Evolutionary conservation across 2,329 filamentous ascomycete species (phyloP), one percentile per base, ranked within the genome.

Genomic region (Epichloe baconii): DNA sequence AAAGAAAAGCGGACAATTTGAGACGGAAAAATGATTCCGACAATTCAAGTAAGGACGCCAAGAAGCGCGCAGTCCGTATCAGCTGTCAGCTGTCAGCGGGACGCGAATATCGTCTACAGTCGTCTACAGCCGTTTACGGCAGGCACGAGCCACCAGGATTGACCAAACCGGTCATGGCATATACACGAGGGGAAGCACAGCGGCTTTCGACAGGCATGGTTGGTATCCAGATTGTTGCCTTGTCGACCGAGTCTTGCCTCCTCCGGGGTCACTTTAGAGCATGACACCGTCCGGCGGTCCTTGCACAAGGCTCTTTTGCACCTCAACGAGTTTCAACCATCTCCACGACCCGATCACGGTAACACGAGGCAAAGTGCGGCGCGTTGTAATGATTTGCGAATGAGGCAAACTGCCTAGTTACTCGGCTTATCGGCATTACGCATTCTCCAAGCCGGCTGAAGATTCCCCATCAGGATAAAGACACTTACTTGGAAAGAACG

Each of bases 81-180:
- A 47, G 42, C 43, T 52, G 51, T 52, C 48, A 47, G 42, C 43
- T 52, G 51, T 44, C 38, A 45, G 37, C 47, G 46, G n/a, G 17
- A 49, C 43, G 47, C 37, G 43, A 49, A 19, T 21, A 48, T 45
- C n/a, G 23, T 45, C 17, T 44, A 19, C 48, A 49, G 19, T 42
- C n/a, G 23, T 45, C 17, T 44, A 19, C 48, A 49, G 42, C 31
- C 6, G 42, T 49, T 46, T 26, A 49, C 42, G 26, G 43, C 36
- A 49, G 47, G 51, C 51, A 49, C 47, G 42, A 52, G 36, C 42
- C 42, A 41, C 43, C n/a, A 26, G n/a, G n/a, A 12, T 26, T 46
- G 43, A 21, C 42, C 19, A 38, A 21, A 37, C n/a, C 21, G 34
- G 23, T n/a, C 37, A 31, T 21, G 38, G 8, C 12, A 38, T 31